phyloP scores from a whole-genome alignment of 768 basidiomycete species.

The Amanita pallidorosea region DNA sequence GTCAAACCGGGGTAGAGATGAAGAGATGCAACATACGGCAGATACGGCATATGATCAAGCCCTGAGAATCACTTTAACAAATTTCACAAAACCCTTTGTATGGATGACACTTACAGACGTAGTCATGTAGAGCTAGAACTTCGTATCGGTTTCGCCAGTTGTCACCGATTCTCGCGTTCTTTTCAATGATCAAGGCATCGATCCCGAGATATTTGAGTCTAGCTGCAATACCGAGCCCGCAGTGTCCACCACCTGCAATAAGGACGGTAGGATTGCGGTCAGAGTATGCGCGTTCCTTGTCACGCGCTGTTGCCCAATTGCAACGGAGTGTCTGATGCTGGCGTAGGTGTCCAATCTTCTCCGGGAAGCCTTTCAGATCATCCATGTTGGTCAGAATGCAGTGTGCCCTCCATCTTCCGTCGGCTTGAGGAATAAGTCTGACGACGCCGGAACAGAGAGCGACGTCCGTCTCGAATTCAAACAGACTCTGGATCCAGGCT shows the following conservation, averaged over 20 bases:
- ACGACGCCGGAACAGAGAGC: slow-evolving; percentile 42
- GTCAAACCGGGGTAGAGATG: not conserved
- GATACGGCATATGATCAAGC: slow-evolving; percentile 49
- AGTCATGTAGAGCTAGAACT: slow-evolving; percentile 54
- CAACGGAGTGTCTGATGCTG: slow-evolving; percentile 34
- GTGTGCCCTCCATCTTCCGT: slow-evolving; percentile 49
- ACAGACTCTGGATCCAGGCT: slow-evolving; percentile 44
- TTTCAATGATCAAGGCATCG: slow-evolving; percentile 53
- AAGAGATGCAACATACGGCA: slow-evolving; percentile 31
- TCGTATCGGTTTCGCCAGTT: slow-evolving; percentile 62
- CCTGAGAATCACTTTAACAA: slow-evolving; percentile 17
- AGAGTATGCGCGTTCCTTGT: slow-evolving; percentile 31
- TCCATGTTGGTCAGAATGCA: slow-evolving; percentile 49
- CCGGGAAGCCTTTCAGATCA: slow-evolving; percentile 39
- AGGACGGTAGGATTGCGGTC: slow-evolving; percentile 47
- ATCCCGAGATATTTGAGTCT: slow-evolving; percentile 56
- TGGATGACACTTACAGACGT: slow-evolving; percentile 38
- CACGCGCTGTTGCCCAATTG: slow-evolving; percentile 40
- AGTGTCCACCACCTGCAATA: slow-evolving; percentile 65
- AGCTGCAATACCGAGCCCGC: slow-evolving; percentile 55
- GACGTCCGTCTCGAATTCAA: slow-evolving; percentile 42
- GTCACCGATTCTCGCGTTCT: slow-evolving; percentile 46
- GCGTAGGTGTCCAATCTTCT: slow-evolving; percentile 36
- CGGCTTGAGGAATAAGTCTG: slow-evolving; percentile 36
- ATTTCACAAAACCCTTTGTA: not conserved